Evolutionary conservation across 768 basidiomycete genomes (phyloP), one percentile per base, ranked within the genome.

Genomic region (Dentipellis fragilis): DNA sequence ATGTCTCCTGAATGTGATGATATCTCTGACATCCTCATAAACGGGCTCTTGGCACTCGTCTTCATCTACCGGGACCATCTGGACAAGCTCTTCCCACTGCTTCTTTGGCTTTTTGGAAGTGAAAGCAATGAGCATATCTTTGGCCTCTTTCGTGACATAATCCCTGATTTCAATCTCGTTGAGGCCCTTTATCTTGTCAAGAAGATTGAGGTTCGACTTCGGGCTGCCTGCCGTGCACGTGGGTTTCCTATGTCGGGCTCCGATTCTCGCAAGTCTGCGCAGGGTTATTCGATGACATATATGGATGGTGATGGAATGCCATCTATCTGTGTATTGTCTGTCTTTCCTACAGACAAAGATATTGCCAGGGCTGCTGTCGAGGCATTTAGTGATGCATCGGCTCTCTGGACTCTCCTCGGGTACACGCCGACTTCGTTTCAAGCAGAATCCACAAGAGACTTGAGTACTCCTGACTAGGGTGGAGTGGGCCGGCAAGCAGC

Each of bases 41-140:
- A 65, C 11, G 58, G 64, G 16, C 51, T 65, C 3, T 38, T 67
- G 11, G 48, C 56, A 2, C 60, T 67, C 10, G 62, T 67, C 3
- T 22, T 63, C 37, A 51, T 61, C 36, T 59, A 66, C 42, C 59
- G 59, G 3, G 46, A 57, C 9, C 62, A 53, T 17, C 52, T 60
- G 14, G 58, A 49, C 21, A 39, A 54, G 3, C 51, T 10, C 0
- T 61, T 57, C 47, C 68, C 67, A 0, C 52, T 70, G 17, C 61
- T 69, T 9, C 68, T 64, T 0, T 71, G 70, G 70, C 58, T 71
- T 6, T 66, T 68, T 29, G 68, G 68, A 8, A 71, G 61, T 1
- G 66, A 70, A 35, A 47, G 56, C 0, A 65, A 63, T 47, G 66
- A 70, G 23, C 69, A 71, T 55, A 48, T 66, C 19, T 71, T 70